Percentiles rank a stretch among this genome's conserved stretches.
Evolutionary conservation across 2,329 filamentous ascomycete genomes (phyloP).

Genomic region (Talaromyces atroroseus): DNA sequence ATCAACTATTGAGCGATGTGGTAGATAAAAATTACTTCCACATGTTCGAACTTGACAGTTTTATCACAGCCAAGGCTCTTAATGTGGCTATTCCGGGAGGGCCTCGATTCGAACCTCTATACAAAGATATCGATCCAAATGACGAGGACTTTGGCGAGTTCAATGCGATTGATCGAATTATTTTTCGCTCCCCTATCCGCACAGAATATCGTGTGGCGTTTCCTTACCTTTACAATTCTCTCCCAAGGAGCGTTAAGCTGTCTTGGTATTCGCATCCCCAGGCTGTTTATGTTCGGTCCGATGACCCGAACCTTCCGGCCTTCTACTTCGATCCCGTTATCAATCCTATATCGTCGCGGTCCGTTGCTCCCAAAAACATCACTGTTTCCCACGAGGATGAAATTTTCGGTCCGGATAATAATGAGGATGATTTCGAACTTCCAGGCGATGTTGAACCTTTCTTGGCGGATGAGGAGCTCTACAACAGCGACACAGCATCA

Average conservation of each 20-base stretch:
- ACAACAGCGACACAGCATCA: conserved; percentile 80
- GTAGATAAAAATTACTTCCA: conserved; percentile 97
- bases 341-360: conserved; percentile 93
- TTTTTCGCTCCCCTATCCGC: conserved; percentile 89
- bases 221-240: conserved; percentile 91
- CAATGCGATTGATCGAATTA: conserved; percentile 98
- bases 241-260: conserved; percentile 87
- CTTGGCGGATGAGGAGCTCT: conserved; percentile 80
- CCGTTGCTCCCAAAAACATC: conserved; percentile 91
- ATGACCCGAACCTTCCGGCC: conserved; percentile 82
- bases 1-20: conserved; percentile 83
- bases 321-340: conserved; percentile 98
- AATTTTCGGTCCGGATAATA: conserved; percentile 75
- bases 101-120: conserved; percentile 90
- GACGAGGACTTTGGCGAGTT: conserved; percentile 99
- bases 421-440: conserved; percentile 80
- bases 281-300: conserved; percentile 80
- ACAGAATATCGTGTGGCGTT: conserved; percentile 95
- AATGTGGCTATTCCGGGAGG: conserved; percentile 98
- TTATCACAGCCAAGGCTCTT: conserved; percentile 90
- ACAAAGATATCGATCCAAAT: conserved; percentile 98
- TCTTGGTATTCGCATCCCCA: conserved; percentile 94
- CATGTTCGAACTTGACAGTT: conserved; percentile 91
- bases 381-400: conserved; percentile 88
- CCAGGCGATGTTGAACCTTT: conserved; percentile 80